These are phyloP conservation scores for Corylus americana DNA, from an alignment of 306 rosid species.

Conservation along the genomic window DNA sequence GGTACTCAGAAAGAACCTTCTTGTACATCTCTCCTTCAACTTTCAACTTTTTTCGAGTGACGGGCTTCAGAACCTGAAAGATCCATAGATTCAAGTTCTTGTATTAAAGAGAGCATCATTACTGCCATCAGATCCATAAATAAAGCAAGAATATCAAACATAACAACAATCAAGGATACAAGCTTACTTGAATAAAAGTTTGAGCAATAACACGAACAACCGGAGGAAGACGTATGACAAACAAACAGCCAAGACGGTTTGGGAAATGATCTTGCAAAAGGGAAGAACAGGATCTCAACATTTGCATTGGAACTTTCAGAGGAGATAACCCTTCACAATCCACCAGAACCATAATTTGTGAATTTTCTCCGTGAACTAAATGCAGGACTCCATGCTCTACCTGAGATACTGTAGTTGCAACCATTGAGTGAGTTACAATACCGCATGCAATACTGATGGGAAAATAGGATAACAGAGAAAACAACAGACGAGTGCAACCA, in stretches of 20 bases:
- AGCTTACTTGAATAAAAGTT: conserved; percentile 75
- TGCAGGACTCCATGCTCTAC: conserved; percentile 81
- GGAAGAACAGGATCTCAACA: conserved; percentile 79
- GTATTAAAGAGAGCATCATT: background rate
- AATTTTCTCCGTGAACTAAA: conserved; percentile 62
- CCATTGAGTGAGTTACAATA: conserved; percentile 35
- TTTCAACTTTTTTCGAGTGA: conserved; percentile 72
- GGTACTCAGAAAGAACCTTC: conserved; percentile 61
- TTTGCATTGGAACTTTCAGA: conserved; percentile 80
- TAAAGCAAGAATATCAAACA: background rate
- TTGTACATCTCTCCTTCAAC: conserved; percentile 63
- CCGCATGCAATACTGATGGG: conserved; percentile 14
- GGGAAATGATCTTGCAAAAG: conserved; percentile 96
- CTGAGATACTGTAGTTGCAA: conserved; percentile 80
- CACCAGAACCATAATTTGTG: conserved; percentile 82
- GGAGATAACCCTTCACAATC: conserved; percentile 97
- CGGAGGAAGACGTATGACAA: conserved; percentile 80
- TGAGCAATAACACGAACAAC: conserved; percentile 82
- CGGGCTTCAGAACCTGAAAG: conserved; percentile 71
- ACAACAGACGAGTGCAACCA: background rate
- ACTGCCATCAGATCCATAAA: background rate
- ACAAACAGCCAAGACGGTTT: conserved; percentile 86
- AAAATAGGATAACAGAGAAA: conserved; percentile 4
- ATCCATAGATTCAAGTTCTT: conserved; percentile 27
- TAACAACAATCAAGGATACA: conserved; percentile 17